Base-by-base conservation (phyloP, 2,329 filamentous ascomycete genomes). In the Drechmeria coniospora region DNA sequence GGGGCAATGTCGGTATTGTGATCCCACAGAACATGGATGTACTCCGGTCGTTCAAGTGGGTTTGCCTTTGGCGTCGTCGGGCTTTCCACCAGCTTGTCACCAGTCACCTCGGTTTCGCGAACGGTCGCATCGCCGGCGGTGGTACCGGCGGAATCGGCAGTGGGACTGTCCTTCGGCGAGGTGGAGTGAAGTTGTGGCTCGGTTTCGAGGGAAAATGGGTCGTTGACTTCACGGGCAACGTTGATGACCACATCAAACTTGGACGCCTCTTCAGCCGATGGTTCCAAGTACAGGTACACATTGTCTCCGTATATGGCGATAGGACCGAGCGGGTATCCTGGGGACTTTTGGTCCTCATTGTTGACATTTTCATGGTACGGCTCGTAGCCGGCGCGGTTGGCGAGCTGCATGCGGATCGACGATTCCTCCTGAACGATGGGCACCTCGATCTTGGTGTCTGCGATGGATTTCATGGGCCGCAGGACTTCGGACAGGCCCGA, bases 21-120 rank as follows among this genome's bases (percentile, higher is more conserved):
- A 35, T 90, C 81, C 81, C 81, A 90, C 2, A 73, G 77, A 42
- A 90, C 76, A 46, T 92, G 81, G 11, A 90, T 80, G 42, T 92
- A 92, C 48, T 92, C 81, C 1, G 81, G 81, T 25, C 68, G 55
- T 27, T 59, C 65, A 24, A 55, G 47, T 5, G 49, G 34, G 22
- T 51, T 53, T 9, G 68, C 63, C 45, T 67, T 73, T 3, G 71
- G 68, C 0, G 50, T 53, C 1, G 68, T 71, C 5, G 70, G 68
- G 1, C 65, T 67, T 21, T 59, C 56, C 9, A 41, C 41, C 2
- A 50, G 34, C 13, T 37, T 44, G 8, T 52, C 53, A 5, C 59
- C 54, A 4, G 30, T 35, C 12, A 50, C 46, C 27, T 61, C 62
- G 31, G 61, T 68, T 36, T 76, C 72, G 35, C 72, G 71, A 0